These are phyloP conservation scores for Vanderwaltozyma polyspora DNA, from an alignment of 805 yeast genomes.

Conservation along the genomic window DNA sequence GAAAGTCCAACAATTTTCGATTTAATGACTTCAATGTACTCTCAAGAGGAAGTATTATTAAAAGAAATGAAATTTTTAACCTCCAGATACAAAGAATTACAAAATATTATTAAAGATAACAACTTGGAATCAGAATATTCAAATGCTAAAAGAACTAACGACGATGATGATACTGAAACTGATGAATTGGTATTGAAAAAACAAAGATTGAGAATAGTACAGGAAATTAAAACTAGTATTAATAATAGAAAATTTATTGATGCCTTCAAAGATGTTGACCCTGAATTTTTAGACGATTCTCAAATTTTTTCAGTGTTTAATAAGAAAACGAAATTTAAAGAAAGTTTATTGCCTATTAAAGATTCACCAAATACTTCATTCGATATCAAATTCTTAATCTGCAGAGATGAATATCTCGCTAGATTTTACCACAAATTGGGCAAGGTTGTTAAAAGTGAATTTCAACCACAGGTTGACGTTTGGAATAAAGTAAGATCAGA, in stretches of 20 bases:
- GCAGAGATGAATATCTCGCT: constrained; percentile 17
- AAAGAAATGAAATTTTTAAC: constrained; percentile 16
- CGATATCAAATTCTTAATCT: constrained; percentile 11
- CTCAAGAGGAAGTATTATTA: constrained; percentile 13
- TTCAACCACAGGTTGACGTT: constrained; percentile 6
- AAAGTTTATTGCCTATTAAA: constrained; percentile 6
- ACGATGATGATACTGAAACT: neutral
- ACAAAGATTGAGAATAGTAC: neutral
- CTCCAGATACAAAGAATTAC: constrained; percentile 10
- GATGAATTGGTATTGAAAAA: constrained; percentile 1
- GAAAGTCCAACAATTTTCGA: constrained; percentile 6
- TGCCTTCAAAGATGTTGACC: constrained; percentile 22
- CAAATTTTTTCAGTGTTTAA: constrained; percentile 14
- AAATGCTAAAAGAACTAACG: neutral
- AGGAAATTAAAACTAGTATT: neutral
- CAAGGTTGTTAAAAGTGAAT: constrained; percentile 6
- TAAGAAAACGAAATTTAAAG: constrained; percentile 1
- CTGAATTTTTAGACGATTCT: constrained; percentile 17
- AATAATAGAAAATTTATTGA: constrained; percentile 4
- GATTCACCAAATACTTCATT: constrained; percentile 19
- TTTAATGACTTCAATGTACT: constrained; percentile 8
- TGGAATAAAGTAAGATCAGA: constrained; percentile 8
- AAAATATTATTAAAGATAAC: constrained; percentile 1
- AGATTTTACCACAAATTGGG: constrained; percentile 11
- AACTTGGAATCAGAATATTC: constrained; percentile 1